Percentiles rank a stretch among this genome's conserved stretches.
These are phyloP conservation scores for Mesembryanthemum crystallinum DNA, from an alignment of 148 eudicot species.

Conservation along the genomic window DNA sequence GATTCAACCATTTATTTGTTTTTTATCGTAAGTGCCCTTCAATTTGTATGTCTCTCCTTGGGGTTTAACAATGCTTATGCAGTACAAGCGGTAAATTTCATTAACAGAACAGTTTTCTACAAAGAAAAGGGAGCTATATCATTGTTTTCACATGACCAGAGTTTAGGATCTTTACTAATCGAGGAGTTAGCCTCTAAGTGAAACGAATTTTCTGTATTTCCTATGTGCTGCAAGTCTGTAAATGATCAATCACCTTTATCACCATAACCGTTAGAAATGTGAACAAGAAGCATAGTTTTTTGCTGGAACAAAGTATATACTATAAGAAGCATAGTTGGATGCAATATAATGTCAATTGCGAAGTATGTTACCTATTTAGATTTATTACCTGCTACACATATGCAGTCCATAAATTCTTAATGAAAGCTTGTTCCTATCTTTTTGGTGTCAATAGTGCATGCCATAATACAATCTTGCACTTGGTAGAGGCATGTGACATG, in stretches of 20 bases:
- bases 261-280: not conserved
- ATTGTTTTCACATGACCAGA: too few relatives aligned
- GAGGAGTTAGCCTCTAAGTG: too few relatives aligned
- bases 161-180: too few relatives aligned
- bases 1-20: conserved; percentile 50
- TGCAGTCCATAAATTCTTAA: not conserved
- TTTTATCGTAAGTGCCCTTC: conserved; percentile 67
- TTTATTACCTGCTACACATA: not conserved
- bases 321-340: not conserved
- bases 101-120: conserved; percentile 86
- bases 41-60: conserved; percentile 57
- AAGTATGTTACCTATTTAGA: not conserved
- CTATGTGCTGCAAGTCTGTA: not conserved
- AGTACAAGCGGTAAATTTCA: conserved; percentile 78
- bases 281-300: too few relatives aligned
- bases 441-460: not conserved
- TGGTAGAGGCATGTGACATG: not conserved
- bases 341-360: not conserved
- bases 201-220: too few relatives aligned
- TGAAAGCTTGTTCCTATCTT: not conserved
- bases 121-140: conserved; percentile 73
- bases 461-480: not conserved
- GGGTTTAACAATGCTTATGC: conserved; percentile 77
- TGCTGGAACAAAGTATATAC: too few relatives aligned
- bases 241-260: not conserved